Evolutionary conservation across 2,329 filamentous ascomycete genomes (phyloP).

Genomic region (Calonectria crousiana): DNA sequence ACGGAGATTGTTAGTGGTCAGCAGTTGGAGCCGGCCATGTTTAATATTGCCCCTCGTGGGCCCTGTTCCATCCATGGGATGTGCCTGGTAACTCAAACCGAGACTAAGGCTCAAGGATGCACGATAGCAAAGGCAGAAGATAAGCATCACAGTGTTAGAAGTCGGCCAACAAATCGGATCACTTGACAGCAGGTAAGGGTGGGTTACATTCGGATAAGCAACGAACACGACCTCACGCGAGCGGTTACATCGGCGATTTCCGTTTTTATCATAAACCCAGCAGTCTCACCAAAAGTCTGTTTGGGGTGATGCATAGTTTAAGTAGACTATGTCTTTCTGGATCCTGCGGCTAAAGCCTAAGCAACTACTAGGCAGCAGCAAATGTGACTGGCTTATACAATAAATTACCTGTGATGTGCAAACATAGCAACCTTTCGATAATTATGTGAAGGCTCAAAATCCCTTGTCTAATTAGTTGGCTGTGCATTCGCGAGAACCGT

Average conservation of each 20-base stretch:
- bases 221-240: not conserved
- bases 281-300: not conserved
- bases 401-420: not conserved
- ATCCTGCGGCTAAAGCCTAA: not conserved
- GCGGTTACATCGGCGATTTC: not conserved
- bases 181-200: not conserved
- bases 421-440: not conserved
- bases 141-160: not conserved
- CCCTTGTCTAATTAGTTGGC: not conserved
- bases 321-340: not conserved
- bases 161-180: not conserved
- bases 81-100: not conserved
- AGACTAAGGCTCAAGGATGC: not conserved
- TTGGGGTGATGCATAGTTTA: not conserved
- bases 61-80: not conserved
- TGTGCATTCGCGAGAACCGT: slow-evolving; percentile 22
- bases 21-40: not conserved
- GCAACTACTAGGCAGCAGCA: not conserved
- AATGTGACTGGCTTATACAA: not conserved
- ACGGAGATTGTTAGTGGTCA: not conserved
- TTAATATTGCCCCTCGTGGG: not conserved
- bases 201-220: not conserved
- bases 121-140: not conserved
- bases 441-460: not conserved
- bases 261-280: not conserved